Evolutionary conservation across 805 yeast species (phyloP).

Genomic region (Candida sanyiensis): DNA sequence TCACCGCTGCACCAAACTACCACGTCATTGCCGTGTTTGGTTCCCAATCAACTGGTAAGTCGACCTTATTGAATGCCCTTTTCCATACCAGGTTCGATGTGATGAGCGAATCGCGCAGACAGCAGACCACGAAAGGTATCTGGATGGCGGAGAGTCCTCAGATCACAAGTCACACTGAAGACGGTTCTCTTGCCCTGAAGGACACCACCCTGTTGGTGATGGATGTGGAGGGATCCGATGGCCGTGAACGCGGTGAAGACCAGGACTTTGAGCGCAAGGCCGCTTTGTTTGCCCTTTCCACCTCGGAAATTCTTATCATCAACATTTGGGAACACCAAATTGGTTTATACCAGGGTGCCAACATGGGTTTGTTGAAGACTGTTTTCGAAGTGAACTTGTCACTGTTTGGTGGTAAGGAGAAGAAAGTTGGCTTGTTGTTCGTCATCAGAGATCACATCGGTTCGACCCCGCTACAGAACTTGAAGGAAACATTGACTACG

Average conservation of each 20-base stretch:
- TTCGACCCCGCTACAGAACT: constrained; percentile 69
- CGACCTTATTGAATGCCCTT: constrained; percentile 79
- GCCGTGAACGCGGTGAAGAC: constrained; percentile 96
- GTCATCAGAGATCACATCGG: constrained; percentile 93
- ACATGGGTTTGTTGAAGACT: constrained; percentile 90
- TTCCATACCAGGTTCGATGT: constrained; percentile 88
- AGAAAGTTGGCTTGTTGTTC: constrained; percentile 68
- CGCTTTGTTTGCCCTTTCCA: constrained; percentile 88
- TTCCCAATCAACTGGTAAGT: constrained; percentile 94
- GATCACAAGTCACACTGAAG: constrained; percentile 24
- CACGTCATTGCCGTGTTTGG: constrained; percentile 96
- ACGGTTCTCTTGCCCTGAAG: constrained; percentile 13
- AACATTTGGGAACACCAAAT: constrained; percentile 97
- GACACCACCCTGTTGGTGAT: constrained; percentile 57
- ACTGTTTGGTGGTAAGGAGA: constrained; percentile 60
- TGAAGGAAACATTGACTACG: constrained; percentile 58
- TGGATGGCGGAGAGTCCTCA: constrained; percentile 61
- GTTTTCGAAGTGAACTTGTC: constrained; percentile 93
- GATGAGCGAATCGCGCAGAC: constrained; percentile 82
- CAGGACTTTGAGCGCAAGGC: constrained; percentile 97
- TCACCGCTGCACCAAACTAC: constrained; percentile 36
- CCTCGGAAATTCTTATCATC: constrained; percentile 83
- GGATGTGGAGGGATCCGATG: constrained; percentile 99
- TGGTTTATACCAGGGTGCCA: constrained; percentile 96
- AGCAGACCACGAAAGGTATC: constrained; percentile 86